Evolutionary conservation across 805 yeast species (phyloP).

Genomic region (Candida maltosa): DNA sequence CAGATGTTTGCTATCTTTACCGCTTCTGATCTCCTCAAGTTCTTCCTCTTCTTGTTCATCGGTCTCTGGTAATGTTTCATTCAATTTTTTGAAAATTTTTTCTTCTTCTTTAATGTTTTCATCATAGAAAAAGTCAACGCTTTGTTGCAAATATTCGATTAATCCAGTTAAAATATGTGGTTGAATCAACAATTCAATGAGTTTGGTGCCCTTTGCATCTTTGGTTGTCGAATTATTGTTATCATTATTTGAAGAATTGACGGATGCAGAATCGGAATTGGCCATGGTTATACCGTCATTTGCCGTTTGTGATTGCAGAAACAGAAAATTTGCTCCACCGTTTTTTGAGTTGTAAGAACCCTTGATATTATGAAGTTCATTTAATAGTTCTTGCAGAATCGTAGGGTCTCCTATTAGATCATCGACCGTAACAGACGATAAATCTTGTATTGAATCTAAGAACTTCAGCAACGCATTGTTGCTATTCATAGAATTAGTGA

Average conservation of each 20-base stretch:
- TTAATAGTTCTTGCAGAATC: conserved; percentile 35
- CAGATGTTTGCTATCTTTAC: conserved; percentile 11
- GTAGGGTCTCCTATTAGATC: conserved; percentile 29
- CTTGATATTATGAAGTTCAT: conserved; percentile 35
- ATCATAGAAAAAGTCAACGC: conserved; percentile 44
- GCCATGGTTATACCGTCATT: conserved; percentile 7
- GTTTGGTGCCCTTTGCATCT: conserved; percentile 44
- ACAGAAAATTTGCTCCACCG: conserved; percentile 18
- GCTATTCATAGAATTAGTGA: conserved; percentile 32
- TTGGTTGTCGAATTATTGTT: conserved; percentile 18
- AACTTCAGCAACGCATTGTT: conserved; percentile 39
- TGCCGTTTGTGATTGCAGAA: conserved; percentile 19
- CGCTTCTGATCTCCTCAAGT: conserved; percentile 5
- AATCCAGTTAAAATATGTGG: conserved; percentile 70
- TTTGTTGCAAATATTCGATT: conserved; percentile 59
- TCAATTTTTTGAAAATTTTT: conserved; percentile 12
- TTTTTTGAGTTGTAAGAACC: conserved; percentile 28
- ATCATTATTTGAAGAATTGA: conserved; percentile 33
- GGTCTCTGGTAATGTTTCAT: conserved; percentile 5
- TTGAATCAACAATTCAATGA: conserved; percentile 76
- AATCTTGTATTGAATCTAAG: conserved; percentile 35
- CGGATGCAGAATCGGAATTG: conserved; percentile 24
- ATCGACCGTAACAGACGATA: conserved; percentile 26
- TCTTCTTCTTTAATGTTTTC: conserved; percentile 19
- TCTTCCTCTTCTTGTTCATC: conserved; percentile 12